Base-by-base conservation (phyloP, 306 rosid species). In the Vigna mungo region DNA sequence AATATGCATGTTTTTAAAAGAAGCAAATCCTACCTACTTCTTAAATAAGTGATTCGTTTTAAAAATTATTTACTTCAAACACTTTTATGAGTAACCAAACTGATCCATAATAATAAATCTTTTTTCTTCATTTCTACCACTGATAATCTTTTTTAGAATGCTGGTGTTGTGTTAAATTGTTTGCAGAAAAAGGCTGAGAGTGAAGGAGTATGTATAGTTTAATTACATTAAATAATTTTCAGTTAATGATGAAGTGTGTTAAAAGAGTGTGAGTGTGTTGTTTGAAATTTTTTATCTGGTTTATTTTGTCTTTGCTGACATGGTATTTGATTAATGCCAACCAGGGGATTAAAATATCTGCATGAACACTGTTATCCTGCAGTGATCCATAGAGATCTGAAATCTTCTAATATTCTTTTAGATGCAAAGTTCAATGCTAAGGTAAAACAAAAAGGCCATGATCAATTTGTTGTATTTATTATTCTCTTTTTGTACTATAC, bases 331-430 rank as follows among this genome's bases (percentile, higher is more conserved):
- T 77, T 25, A 41, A 72, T 85, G 67, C 86, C 76, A 84, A 85
- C 66, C 94, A 96, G 99, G 83, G 97, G 96, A 72, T 90, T 96
- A 84, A 97, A 96, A 84, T 91, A 91, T 84, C 89, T 96, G 64
- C 99, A 96, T 71, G 99, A 96, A 83, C 90, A 87, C 86, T 96
- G 96, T 87, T 80, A 74, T 74, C 99, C 98, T 46, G 32, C 88
- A 14, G 96, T 96, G 80, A 96, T 96, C 83, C 99, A 93, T 85
- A 91, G 99, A 93, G 99, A 96, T 90, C 93, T 96, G 93, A 96
- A 96, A 90, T 87, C 99, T 66, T 96, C 99, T 80, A 93, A 96
- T 96, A 96, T 96, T 88, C 99, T 96, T 76, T 93, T 96, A 75
- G 99, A 96, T 83, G 84, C 90, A 84, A 84, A 87, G 89, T 93